A percentile compares a stretch with the other conserved stretches of the same genome.
phyloP scores from a whole-genome alignment of 768 basidiomycete genomes.

The Lepiota venenata region DNA sequence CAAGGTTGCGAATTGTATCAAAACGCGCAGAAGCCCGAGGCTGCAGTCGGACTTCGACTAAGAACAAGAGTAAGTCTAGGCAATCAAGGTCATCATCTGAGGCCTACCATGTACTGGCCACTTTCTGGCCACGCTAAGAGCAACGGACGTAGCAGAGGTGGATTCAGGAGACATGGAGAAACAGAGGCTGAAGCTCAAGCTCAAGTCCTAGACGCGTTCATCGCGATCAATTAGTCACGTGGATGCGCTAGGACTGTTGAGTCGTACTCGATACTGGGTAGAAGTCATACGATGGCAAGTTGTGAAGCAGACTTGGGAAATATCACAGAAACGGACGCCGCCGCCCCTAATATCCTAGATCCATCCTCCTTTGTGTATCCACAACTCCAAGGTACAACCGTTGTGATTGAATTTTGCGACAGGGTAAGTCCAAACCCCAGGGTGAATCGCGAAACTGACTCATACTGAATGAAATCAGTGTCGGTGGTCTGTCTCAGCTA shows the following conservation, averaged over 20 bases:
- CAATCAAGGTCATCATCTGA: background rate
- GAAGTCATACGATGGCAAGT: conserved; percentile 11
- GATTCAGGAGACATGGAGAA: conserved; percentile 1
- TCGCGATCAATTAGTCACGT: conserved; percentile 30
- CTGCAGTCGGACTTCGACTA: conserved; percentile 84
- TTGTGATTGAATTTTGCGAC: conserved; percentile 94
- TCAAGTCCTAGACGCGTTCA: conserved; percentile 43
- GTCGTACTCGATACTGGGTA: no score
- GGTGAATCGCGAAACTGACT: background rate
- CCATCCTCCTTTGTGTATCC: conserved; percentile 57
- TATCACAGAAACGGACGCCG: background rate
- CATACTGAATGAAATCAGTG: conserved; percentile 41
- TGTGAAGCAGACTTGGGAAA: background rate
- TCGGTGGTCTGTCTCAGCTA: conserved; percentile 57
- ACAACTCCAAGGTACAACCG: conserved; percentile 38
- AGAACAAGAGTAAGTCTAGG: background rate
- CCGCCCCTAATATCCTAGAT: conserved; percentile 28
- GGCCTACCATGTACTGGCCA: conserved; percentile 69
- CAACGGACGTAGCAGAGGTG: background rate
- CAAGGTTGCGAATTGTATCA: conserved; percentile 67
- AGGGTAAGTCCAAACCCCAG: conserved; percentile 49
- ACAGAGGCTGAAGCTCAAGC: no score
- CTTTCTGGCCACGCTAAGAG: conserved; percentile 16
- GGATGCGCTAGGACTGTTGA: no score
- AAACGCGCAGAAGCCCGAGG: conserved; percentile 67